These are phyloP conservation scores for Macadamia integrifolia DNA, from an alignment of 164 flowering plant genomes.

Conservation along the genomic window DNA sequence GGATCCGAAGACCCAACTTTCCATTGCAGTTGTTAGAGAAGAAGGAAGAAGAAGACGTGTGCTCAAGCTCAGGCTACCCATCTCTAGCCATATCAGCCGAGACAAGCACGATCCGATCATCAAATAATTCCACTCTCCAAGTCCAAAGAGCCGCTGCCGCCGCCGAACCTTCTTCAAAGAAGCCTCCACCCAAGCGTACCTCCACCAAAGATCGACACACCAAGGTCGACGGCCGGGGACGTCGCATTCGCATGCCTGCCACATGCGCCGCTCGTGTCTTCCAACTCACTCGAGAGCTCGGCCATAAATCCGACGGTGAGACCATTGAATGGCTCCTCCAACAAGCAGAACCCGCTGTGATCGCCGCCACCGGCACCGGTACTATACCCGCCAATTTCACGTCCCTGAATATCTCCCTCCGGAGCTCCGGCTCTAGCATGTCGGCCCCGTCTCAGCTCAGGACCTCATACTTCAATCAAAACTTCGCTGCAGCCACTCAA, in stretches of 20 bases:
- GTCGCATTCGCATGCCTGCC: slow-evolving; percentile 87
- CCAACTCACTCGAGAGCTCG: slow-evolving; percentile 63
- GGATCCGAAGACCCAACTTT: slow-evolving; percentile 47
- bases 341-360: slow-evolving; percentile 81
- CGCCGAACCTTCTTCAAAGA: slow-evolving; percentile 19
- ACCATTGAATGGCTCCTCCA: slow-evolving; percentile 79
- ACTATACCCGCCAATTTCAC: slow-evolving; percentile 82
- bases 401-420: slow-evolving; percentile 59
- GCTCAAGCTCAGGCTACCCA: slow-evolving; percentile 30
- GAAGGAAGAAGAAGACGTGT: slow-evolving; percentile 30
- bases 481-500: slow-evolving; percentile 13
- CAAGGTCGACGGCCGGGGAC: slow-evolving; percentile 79
- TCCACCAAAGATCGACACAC: slow-evolving; percentile 79
- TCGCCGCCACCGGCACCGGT: slow-evolving; percentile 87
- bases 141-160: neutral
- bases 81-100: slow-evolving; percentile 16
- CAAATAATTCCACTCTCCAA: slow-evolving; percentile 4
- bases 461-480: slow-evolving; percentile 31
- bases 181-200: slow-evolving; percentile 49
- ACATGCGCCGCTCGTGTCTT: slow-evolving; percentile 82
- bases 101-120: slow-evolving; percentile 12
- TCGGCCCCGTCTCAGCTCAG: slow-evolving; percentile 49
- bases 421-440: slow-evolving; percentile 57
- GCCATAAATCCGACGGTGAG: slow-evolving; percentile 79
- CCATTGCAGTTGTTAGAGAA: slow-evolving; percentile 65